Conservation (phyloP, 768 basidiomycete species). For the Obba rivulosa region DNA sequence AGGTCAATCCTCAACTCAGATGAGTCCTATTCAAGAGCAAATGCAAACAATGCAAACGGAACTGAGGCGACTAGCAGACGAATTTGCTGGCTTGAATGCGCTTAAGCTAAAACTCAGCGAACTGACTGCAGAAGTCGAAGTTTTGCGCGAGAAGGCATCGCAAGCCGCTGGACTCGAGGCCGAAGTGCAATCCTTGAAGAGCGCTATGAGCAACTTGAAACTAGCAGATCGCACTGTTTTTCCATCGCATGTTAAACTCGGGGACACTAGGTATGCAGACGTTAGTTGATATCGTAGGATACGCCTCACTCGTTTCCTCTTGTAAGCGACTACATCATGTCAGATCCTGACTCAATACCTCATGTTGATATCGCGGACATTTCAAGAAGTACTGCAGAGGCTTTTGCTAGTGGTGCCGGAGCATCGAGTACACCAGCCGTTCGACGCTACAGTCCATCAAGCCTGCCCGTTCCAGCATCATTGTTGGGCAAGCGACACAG, state of each 20-base stretch:
- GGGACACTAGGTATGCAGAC: too few relatives aligned
- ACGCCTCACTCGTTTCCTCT: too few relatives aligned
- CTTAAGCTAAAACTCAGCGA: conserved; percentile 33
- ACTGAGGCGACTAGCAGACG: conserved; percentile 32
- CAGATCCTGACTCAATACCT: too few relatives aligned
- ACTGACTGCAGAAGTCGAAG: conserved; percentile 30
- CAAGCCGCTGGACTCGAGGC: conserved; percentile 10
- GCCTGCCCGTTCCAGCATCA: conserved; percentile 29
- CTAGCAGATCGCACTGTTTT: background rate
- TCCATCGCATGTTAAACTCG: too few relatives aligned
- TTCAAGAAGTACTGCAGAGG: too few relatives aligned
- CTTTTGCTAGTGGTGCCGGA: too few relatives aligned
- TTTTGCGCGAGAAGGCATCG: conserved; percentile 19
- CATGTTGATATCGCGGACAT: too few relatives aligned
- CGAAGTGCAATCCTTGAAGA: conserved; percentile 6
- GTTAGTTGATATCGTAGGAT: too few relatives aligned
- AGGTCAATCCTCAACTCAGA: conserved; percentile 10
- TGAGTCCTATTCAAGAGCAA: conserved; percentile 43
- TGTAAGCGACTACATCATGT: too few relatives aligned
- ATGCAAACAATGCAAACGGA: conserved; percentile 42
- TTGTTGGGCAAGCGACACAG: conserved; percentile 65
- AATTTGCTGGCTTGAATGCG: conserved; percentile 30
- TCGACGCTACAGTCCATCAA: conserved; percentile 20
- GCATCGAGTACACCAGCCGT: too few relatives aligned
- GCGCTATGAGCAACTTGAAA: background rate